Base-by-base conservation (phyloP, 805 yeast genomes). In the Metschnikowia baotianmanensis region DNA sequence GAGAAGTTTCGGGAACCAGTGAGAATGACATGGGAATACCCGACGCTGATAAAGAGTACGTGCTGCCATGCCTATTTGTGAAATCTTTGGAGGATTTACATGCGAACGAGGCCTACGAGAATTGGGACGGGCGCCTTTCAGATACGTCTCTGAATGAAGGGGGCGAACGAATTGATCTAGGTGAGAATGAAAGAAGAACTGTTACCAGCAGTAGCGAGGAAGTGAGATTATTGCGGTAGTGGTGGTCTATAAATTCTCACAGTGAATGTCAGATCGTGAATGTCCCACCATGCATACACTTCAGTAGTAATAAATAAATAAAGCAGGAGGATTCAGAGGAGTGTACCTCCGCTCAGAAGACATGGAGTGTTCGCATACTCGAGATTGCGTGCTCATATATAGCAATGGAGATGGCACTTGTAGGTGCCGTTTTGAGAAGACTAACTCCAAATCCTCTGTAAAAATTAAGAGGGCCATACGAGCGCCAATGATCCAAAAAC, bases 391-490 rank as follows among this genome's bases (percentile, higher is more conserved):
- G 62, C 51, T 83, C 90, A 57, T 80, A 85, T n/a, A 78, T 67
- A 67, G 78, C 80, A 41, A 85, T 67, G 1, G 88, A 76, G 4
- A 84, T 60, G 1, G 87, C 86, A 31, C 80, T 50, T 69, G 86
- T 78, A 1, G 97, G 97, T 0, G 91, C 93, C 11, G 86, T 77
- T 58, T 89, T 89, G 36, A 83, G 42, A 3, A 89, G 48, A 5
- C 95, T 82, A 1, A 88, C 78, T 1, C 77, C 63, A 42, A 82
- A 74, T 0, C 96, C 96, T 38, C 80, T 77, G 61, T 89, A 89
- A 10, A 88, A 65, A 0, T 95, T 93, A 7, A 60, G 52, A 0
- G 74, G 2, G 0, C 96, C 96, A 51, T 86, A 90, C 2, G 51
- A 56, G 11, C 46, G 50, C 4, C 80, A 43, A 25, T 88, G 76